Conservation (phyloP, 139 green algal species). For the Nannochloris sp. region DNA sequence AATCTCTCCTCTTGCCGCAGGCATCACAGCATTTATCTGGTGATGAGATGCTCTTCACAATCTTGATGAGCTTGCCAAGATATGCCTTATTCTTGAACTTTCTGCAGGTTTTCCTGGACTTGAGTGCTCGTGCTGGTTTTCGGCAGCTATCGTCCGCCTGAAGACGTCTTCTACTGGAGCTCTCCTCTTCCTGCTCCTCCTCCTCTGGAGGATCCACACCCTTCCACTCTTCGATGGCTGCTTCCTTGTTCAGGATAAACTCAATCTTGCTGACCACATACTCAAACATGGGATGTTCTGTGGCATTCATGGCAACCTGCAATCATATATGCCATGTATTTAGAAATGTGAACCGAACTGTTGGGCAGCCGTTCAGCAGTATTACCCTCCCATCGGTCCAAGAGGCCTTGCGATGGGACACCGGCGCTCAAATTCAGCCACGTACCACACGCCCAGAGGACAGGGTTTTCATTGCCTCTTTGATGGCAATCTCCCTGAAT, state of each 20-base stretch:
- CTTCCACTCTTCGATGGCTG: slow-evolving; percentile 1
- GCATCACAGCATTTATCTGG: slow-evolving; percentile 2
- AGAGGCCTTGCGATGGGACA: neutral
- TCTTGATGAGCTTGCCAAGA: slow-evolving; percentile 4
- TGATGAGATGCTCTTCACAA: slow-evolving; percentile 5
- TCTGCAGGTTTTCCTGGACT: neutral
- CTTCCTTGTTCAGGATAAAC: slow-evolving; percentile 1
- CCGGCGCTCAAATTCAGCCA: neutral
- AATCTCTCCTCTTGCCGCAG: slow-evolving; percentile 1
- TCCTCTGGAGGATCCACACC: neutral
- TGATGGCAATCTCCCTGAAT: neutral
- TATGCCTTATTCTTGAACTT: neutral
- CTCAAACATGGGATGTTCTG: neutral
- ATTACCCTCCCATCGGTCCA: neutral
- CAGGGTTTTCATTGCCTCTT: neutral
- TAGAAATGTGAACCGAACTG: too few relatives aligned
- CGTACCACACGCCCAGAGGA: neutral
- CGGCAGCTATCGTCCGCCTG: neutral
- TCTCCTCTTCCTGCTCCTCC: neutral
- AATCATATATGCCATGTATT: neutral
- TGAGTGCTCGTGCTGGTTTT: neutral
- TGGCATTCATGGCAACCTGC: neutral
- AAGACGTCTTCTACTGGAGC: neutral
- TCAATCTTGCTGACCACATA: neutral
- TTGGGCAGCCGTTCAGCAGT: too few relatives aligned